Conservation (phyloP, 352 stramenopile genomes). For the Pythium biforme region DNA sequence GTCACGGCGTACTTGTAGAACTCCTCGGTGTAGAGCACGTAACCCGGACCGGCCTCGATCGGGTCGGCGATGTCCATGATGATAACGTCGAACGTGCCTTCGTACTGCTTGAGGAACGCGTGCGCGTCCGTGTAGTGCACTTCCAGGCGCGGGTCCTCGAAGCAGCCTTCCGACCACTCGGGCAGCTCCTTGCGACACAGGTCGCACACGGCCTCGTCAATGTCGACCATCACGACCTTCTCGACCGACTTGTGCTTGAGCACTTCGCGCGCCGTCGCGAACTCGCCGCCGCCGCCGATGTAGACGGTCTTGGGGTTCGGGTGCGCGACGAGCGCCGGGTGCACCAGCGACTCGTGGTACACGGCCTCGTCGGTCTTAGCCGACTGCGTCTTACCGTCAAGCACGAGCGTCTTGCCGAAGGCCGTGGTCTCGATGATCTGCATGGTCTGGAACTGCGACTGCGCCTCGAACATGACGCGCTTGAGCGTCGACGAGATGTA, state of each 20-base stretch:
- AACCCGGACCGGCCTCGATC: slow-evolving; percentile 92
- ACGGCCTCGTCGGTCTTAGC: slow-evolving; percentile 92
- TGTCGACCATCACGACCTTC: slow-evolving; percentile 95
- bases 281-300: slow-evolving; percentile 92
- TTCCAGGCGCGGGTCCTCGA: slow-evolving; percentile 90
- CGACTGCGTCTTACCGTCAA: slow-evolving; percentile 95
- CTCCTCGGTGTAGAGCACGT: slow-evolving; percentile 80
- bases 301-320: slow-evolving; percentile 88
- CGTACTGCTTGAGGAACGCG: slow-evolving; percentile 85
- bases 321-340: slow-evolving; percentile 90
- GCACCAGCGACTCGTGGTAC: slow-evolving; percentile 95
- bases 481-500: slow-evolving; percentile 89
- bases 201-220: slow-evolving; percentile 93
- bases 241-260: slow-evolving; percentile 92
- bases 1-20: slow-evolving; percentile 92
- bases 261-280: slow-evolving; percentile 92
- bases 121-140: slow-evolving; percentile 91
- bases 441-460: slow-evolving; percentile 92
- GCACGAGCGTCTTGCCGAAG: slow-evolving; percentile 94
- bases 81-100: slow-evolving; percentile 90
- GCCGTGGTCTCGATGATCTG: slow-evolving; percentile 92
- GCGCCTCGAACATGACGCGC: slow-evolving; percentile 79
- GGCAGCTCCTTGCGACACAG: slow-evolving; percentile 92
- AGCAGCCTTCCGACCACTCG: slow-evolving; percentile 90
- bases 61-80: slow-evolving; percentile 96